Evolutionary conservation across 805 yeast species (phyloP).

Genomic region (Candida suzukii): DNA sequence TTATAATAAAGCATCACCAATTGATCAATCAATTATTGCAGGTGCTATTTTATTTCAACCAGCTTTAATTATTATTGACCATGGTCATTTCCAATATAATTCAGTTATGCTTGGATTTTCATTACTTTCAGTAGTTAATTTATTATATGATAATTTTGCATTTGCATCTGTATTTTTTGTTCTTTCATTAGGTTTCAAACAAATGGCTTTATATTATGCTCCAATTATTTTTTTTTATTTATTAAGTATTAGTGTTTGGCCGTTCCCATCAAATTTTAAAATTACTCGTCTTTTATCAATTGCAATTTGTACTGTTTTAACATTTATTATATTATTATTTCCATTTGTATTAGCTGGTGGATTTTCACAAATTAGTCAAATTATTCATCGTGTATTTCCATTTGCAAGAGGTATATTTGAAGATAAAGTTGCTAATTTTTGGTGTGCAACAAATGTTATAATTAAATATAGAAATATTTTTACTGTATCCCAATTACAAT

Average conservation of each 20-base stretch:
- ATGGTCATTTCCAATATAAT: conserved; percentile 96
- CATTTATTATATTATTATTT: conserved; percentile 43
- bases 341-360: conserved; percentile 55
- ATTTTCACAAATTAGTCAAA: conserved; percentile 45
- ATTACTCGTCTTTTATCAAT: conserved; percentile 54
- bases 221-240: conserved; percentile 82
- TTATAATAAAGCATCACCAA: conserved; percentile 40
- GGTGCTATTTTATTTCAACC: conserved; percentile 85
- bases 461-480: conserved; percentile 61
- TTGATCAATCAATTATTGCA: conserved; percentile 70
- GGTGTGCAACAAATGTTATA: conserved; percentile 88
- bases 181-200: conserved; percentile 76
- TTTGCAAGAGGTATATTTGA: conserved; percentile 92
- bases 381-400: conserved; percentile 72
- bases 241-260: conserved; percentile 43
- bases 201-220: conserved; percentile 91
- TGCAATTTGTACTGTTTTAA: conserved; percentile 52
- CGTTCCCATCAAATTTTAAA: conserved; percentile 30
- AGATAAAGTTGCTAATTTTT: conserved; percentile 93
- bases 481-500: conserved; percentile 50
- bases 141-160: conserved; percentile 56
- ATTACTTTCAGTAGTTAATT: conserved; percentile 56
- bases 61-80: conserved; percentile 75
- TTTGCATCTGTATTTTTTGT: conserved; percentile 75
- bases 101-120: conserved; percentile 90